Evolutionary conservation across 345 rosid genomes (phyloP), one percentile per base, ranked within the genome.

Genomic region (Eucalyptus polybractea): DNA sequence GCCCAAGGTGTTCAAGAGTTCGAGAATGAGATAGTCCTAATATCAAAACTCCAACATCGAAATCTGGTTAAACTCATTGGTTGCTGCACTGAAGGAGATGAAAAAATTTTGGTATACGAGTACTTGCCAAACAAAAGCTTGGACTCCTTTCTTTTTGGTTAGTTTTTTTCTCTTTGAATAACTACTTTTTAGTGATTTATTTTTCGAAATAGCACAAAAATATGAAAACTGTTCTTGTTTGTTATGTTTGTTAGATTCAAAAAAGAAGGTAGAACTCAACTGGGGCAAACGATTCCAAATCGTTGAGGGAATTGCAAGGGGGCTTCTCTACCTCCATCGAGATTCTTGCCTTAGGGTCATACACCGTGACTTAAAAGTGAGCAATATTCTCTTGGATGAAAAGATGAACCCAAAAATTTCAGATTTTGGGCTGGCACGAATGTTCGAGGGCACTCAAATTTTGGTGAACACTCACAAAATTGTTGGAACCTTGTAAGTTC

Each of bases 51-150:
- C 50, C 97, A 96, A 87, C 97, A 96, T 89, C 87, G 93, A 50
- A 95, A 95, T 87, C 92, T 96, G 37, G 97, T 95, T 80, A 95
- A 89, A 40, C 93, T 95, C 54, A 86, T 94, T 7, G 97, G 98
- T 3, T 95, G 94, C 89, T 95, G 97, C 87, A 87, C 89, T 86
- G 92, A 95, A 88, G 91, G 92, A 81, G 96, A 92, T 50, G 97
- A 96, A 80, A 93, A 91, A 69, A 88, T 95, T 88, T 19, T 95
- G 87, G 90, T 95, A 8, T 95, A 95, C n/a, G 96, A 96, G n/a
- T 93, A 65, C 47, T n/a, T 87, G 49, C n/a, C 29, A 8, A 29
- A 69, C 47, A 72, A 29, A 27, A 53, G 19, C 17, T 87, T 53
- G 50, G 37, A 51, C 62, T 4, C 14, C 49, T 76, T 88, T 29